Evolutionary conservation across 2,329 filamentous ascomycete species (phyloP).

Genomic region (Monascus ruber): DNA sequence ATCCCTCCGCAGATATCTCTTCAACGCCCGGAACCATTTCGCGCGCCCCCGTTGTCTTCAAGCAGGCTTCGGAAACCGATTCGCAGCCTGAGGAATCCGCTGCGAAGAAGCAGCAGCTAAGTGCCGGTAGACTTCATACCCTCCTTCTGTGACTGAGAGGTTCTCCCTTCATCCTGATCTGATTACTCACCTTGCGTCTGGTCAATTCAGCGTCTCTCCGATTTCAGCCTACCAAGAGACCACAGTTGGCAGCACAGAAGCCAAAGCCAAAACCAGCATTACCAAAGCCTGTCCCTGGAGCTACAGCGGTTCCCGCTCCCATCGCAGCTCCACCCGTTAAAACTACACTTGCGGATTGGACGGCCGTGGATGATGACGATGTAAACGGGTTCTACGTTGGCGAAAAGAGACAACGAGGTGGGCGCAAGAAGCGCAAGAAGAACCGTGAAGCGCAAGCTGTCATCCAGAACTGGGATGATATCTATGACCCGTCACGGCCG

Average conservation of each 20-base stretch:
- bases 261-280: slow-evolving; percentile 52
- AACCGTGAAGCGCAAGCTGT: slow-evolving; percentile 50
- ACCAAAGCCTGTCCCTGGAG: slow-evolving; percentile 32
- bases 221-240: slow-evolving; percentile 78
- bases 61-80: slow-evolving; percentile 41
- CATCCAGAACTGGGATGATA: slow-evolving; percentile 71
- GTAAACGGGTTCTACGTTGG: slow-evolving; percentile 51
- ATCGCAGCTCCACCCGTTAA: slow-evolving; percentile 42
- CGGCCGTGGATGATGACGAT: slow-evolving; percentile 69
- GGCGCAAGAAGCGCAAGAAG: slow-evolving; percentile 68
- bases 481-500: slow-evolving; percentile 74
- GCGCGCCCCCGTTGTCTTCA: slow-evolving; percentile 62
- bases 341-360: slow-evolving; percentile 70
- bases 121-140: slow-evolving; percentile 46
- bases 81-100: slow-evolving; percentile 37
- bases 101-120: slow-evolving; percentile 54
- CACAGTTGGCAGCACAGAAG: slow-evolving; percentile 52
- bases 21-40: slow-evolving; percentile 55
- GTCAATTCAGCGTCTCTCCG: slow-evolving; percentile 50
- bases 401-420: slow-evolving; percentile 62
- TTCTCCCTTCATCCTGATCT: slow-evolving; percentile 14
- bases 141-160: slow-evolving; percentile 15
- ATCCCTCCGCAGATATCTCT: slow-evolving; percentile 33
- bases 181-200: slow-evolving; percentile 38
- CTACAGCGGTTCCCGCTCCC: slow-evolving; percentile 16